Base-by-base conservation (phyloP, 139 green algal genomes). In the Tetradesmus lagerheimii region DNA sequence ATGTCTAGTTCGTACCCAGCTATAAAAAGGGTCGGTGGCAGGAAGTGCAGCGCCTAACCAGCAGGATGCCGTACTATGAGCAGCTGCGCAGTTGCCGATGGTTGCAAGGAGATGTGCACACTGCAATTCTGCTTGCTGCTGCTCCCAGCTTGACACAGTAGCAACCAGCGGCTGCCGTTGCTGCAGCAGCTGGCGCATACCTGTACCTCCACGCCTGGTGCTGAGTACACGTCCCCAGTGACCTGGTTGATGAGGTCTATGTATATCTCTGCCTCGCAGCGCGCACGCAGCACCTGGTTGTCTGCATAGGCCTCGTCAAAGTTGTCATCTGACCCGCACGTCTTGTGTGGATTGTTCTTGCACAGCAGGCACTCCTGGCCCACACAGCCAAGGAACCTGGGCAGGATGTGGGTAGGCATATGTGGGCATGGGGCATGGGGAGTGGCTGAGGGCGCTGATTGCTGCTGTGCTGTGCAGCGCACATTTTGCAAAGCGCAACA, bases 271-370 rank as follows among this genome's bases (percentile, higher is more conserved):
- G 90, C 87, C 47, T 94, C 93, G 67, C 93, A 95, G 57, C 93
- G 92, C 15, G 90, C 89, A 23, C 89, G 90, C 37, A 95, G 85
- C 39, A 94, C 76, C 80, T 93, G 90, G n/a, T 86, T 89, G 85
- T 95, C 92, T 18, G 93, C 93, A 41, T 93, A 95, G 50, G 85
- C 91, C 66, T 94, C 91, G 62, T 92, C 92, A 74, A 92, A 92
- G 87, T 95, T 91, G 25, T 91, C 89, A 16, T 90, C 87, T 8
- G 23, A 5, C 0, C n/a, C 11, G 85, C 93, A 95, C 20, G 86
- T 82, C 82, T 95, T 95, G 66, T 93, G 90, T 1, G 92, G 93
- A 53, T 95, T 94, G 85, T 95, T 93, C 41, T 93, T 93, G 89
- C 93, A 95, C 23, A 95, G 89, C 20, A 11, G 1, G 83, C 93